These are phyloP conservation scores for Tinospora cordifolia DNA, from an alignment of 164 flowering plant species.

Conservation along the genomic window DNA sequence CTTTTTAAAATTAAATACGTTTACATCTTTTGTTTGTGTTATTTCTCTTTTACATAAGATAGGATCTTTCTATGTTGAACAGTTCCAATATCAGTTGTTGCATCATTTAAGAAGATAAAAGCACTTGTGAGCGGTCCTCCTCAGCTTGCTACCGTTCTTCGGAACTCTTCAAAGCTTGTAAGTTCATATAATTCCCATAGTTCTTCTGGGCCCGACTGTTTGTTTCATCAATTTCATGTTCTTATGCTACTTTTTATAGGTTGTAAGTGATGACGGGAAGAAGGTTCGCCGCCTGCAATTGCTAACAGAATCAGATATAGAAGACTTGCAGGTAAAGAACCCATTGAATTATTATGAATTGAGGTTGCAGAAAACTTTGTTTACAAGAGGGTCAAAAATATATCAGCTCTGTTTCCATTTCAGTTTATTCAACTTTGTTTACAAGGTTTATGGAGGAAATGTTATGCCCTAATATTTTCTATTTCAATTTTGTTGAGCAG, in stretches of 20 bases:
- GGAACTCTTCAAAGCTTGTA: too few relatives aligned
- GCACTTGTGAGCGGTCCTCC: constrained; percentile 45
- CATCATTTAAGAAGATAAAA: constrained; percentile 91
- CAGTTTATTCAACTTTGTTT: not conserved
- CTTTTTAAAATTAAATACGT: too few relatives aligned
- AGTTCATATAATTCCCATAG: too few relatives aligned
- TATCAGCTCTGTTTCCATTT: too few relatives aligned
- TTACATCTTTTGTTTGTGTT: too few relatives aligned
- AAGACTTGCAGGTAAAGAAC: constrained; percentile 86
- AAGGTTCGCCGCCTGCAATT: constrained; percentile 67
- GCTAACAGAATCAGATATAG: constrained; percentile 63
- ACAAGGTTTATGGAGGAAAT: not conserved
- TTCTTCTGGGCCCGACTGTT: too few relatives aligned
- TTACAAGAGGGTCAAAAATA: too few relatives aligned
- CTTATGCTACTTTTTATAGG: constrained; percentile 35
- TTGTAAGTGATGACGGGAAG: constrained; percentile 89
- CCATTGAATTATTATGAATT: too few relatives aligned
- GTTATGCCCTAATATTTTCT: not conserved
- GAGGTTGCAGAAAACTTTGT: too few relatives aligned
- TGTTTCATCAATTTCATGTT: too few relatives aligned
- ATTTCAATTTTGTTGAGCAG: constrained; percentile 30
- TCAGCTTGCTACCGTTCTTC: too few relatives aligned
- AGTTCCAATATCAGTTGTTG: constrained; percentile 90
- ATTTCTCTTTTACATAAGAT: not conserved
- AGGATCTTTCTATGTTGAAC: constrained; percentile 17